These are phyloP conservation scores for Yarrowia bubula DNA, from an alignment of 805 yeast species.

Conservation along the genomic window DNA sequence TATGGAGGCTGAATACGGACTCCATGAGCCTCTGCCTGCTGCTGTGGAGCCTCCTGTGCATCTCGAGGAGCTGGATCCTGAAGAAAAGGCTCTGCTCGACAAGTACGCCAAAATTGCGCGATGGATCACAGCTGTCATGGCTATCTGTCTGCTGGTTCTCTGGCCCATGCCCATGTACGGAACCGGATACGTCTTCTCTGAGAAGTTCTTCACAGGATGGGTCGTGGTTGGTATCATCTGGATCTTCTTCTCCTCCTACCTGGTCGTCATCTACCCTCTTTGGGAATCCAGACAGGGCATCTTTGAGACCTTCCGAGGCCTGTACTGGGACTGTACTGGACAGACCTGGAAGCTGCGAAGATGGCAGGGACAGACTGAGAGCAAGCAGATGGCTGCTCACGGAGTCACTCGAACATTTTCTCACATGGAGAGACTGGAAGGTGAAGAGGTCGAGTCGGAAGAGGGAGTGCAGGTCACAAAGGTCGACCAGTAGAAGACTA, in stretches of 20 bases:
- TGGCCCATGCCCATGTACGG: conserved; percentile 99
- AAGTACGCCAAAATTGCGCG: conserved; percentile 63
- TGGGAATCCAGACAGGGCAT: conserved; percentile 72
- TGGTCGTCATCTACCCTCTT: conserved; percentile 67
- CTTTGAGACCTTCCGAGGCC: conserved; percentile 64
- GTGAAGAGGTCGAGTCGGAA: conserved; percentile 2
- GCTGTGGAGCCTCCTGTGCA: conserved; percentile 39
- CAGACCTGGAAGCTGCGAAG: conserved; percentile 66
- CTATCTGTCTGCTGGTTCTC: conserved; percentile 61
- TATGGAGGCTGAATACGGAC: conserved; percentile 35
- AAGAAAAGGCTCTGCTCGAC: conserved; percentile 52
- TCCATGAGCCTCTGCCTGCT: not conserved
- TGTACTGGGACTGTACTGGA: conserved; percentile 83
- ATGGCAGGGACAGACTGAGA: conserved; percentile 55
- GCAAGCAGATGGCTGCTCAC: conserved; percentile 12
- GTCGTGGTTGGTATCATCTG: conserved; percentile 76
- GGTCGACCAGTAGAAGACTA: not conserved
- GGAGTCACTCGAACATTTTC: not conserved
- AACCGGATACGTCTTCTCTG: conserved; percentile 68
- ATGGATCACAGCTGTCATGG: conserved; percentile 56
- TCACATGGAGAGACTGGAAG: not conserved
- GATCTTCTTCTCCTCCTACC: conserved; percentile 54
- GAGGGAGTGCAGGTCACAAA: not conserved
- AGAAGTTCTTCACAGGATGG: conserved; percentile 85
- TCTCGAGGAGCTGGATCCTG: conserved; percentile 38